Evolutionary conservation across 306 rosid species (phyloP), one percentile per base, ranked within the genome.

Genomic region (Amphicarpaea edgeworthii): DNA sequence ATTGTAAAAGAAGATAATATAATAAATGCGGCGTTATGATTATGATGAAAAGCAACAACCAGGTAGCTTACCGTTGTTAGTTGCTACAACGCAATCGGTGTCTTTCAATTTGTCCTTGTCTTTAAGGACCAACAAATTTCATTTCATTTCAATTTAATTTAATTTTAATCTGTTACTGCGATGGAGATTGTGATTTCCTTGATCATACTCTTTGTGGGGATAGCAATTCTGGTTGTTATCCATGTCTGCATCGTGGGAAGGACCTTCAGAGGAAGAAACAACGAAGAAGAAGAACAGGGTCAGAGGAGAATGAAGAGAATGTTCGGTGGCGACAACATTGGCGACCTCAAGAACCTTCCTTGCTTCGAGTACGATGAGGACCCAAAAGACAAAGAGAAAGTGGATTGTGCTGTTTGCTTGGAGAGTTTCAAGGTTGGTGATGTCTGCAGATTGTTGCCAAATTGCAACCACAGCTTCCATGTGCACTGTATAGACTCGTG

Each of bases 321-420:
- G 79, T 76, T 83, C 4, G 24, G 53, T 1, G 28, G 41, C 1
- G 80, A 72, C 8, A 61, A 61, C 42, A 59, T 59, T 61, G 85
- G 73, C 12, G 90, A 88, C 38, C 8, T 91, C 58, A 83, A 85
- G 37, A 86, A 83, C 50, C 93, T 91, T 67, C 93, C 93, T 34
- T 75, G 89, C 71, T 91, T 75, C 78, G 83, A 80, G 5, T 88
- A 88, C 3, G 65, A 50, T 57, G 89, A 77, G 19, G n/a, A n/a
- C n/a, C n/a, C n/a, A 15, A 54, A 60, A 85, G 9, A 23, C 1
- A 14, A 14, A 15, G 55, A 50, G 12, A 51, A 78, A 54, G 83
- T 76, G 53, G 91, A 87, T 3, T 90, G 96, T 77, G 91, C 87
- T 14, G 87, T 90, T 67, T 90, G 96, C 61, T 82, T 88, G 68